Conservation (phyloP, 2,329 filamentous ascomycete species). For the Cladophialophora immunda region DNA sequence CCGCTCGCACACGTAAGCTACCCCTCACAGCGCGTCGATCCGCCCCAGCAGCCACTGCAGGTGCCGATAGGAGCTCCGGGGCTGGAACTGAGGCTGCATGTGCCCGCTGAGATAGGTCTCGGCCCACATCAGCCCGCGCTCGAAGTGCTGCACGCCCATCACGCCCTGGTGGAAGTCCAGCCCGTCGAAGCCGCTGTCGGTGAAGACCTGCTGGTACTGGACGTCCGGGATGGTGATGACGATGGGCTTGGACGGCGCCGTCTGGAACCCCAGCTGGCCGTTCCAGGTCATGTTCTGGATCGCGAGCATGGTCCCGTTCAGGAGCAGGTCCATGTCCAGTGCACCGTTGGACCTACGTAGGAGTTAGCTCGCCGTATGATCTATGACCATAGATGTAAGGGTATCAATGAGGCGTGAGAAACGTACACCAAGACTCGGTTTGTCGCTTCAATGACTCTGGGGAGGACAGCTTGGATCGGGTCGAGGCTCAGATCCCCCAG, state of each 20-base stretch:
- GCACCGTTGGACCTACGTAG: slow-evolving; percentile 34
- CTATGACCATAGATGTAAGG: not conserved
- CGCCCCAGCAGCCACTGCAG: slow-evolving; percentile 49
- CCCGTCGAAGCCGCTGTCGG: slow-evolving; percentile 23
- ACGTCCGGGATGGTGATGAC: slow-evolving; percentile 32
- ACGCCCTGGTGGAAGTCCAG: slow-evolving; percentile 32
- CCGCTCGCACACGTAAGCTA: no score
- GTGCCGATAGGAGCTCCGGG: slow-evolving; percentile 46
- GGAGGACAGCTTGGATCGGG: slow-evolving; percentile 32
- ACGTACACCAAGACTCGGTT: slow-evolving; percentile 36
- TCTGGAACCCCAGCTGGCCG: slow-evolving; percentile 33
- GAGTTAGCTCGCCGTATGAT: not conserved
- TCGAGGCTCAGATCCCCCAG: slow-evolving; percentile 30
- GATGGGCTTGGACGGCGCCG: slow-evolving; percentile 29
- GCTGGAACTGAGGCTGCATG: slow-evolving; percentile 50
- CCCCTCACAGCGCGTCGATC: slow-evolving; percentile 41
- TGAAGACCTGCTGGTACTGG: slow-evolving; percentile 32
- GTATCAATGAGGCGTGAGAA: not conserved
- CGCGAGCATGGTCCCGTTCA: slow-evolving; percentile 33
- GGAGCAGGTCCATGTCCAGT: slow-evolving; percentile 33
- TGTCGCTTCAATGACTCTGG: slow-evolving; percentile 35
- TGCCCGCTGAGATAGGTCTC: slow-evolving; percentile 48
- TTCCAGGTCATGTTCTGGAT: slow-evolving; percentile 40
- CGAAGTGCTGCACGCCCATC: slow-evolving; percentile 48
- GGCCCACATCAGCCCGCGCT: slow-evolving; percentile 50